Evolutionary conservation across 2,329 filamentous ascomycete genomes (phyloP).

Genomic region (Aspergillus jensenii): DNA sequence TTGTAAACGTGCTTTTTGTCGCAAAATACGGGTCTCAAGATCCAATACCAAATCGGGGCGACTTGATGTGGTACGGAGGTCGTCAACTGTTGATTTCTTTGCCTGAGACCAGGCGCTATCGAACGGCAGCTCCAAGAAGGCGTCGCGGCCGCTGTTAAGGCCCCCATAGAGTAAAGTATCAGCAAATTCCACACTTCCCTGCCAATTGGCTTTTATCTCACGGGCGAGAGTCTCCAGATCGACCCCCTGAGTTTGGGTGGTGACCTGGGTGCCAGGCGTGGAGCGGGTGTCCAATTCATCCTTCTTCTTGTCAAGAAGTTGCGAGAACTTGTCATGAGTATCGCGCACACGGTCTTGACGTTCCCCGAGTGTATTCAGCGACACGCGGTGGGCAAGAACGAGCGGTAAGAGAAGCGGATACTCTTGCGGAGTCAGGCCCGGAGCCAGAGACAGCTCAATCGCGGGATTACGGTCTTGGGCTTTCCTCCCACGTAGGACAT

Average conservation of each 20-base stretch:
- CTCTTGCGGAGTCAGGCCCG: constrained; percentile 30
- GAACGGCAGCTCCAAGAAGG: constrained; percentile 66
- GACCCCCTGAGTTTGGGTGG: constrained; percentile 36
- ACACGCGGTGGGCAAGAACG: constrained; percentile 70
- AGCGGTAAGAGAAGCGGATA: constrained; percentile 58
- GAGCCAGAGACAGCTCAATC: constrained; percentile 57
- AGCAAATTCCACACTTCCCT: constrained; percentile 73
- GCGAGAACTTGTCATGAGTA: constrained; percentile 63
- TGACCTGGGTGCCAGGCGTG: constrained; percentile 23
- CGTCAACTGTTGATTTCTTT: constrained; percentile 55
- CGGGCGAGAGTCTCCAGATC: constrained; percentile 37
- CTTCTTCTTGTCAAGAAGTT: constrained; percentile 64
- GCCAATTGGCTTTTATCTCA: constrained; percentile 71
- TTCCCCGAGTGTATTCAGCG: constrained; percentile 59
- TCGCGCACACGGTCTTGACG: constrained; percentile 60
- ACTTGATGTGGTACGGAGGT: constrained; percentile 25
- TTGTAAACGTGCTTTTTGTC: constrained; percentile 67
- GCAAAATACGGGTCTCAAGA: constrained; percentile 65
- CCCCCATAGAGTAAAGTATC: constrained; percentile 70
- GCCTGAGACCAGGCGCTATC: constrained; percentile 70
- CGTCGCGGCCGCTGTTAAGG: constrained; percentile 55
- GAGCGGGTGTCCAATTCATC: constrained; percentile 48
- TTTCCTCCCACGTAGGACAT: constrained; percentile 67
- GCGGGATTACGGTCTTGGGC: constrained; percentile 51
- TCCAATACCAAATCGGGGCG: constrained; percentile 57